These are phyloP conservation scores for Chaetothyriales sp. DNA, from an alignment of 2,329 filamentous ascomycete species.

Conservation along the genomic window DNA sequence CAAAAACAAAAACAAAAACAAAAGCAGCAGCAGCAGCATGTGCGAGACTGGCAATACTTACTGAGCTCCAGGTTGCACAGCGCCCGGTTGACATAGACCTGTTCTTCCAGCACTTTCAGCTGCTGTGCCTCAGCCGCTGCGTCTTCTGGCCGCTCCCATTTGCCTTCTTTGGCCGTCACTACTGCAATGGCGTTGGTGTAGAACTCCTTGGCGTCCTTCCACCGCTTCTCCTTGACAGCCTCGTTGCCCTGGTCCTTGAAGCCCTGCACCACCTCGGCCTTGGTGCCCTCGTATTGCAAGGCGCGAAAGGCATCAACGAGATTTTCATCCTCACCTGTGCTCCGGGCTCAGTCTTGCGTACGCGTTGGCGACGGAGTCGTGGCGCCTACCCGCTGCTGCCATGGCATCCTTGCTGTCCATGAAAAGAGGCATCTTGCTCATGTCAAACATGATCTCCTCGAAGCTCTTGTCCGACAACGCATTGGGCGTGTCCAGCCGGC, in stretches of 20 bases:
- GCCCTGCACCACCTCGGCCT: conserved; percentile 64
- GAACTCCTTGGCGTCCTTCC: conserved; percentile 76
- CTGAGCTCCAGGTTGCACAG: conserved; percentile 76
- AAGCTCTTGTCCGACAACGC: conserved; percentile 15
- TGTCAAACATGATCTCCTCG: conserved; percentile 48
- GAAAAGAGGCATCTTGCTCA: conserved; percentile 71
- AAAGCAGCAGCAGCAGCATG: conserved; percentile 12
- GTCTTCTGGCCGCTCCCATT: conserved; percentile 39
- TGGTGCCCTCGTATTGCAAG: conserved; percentile 82
- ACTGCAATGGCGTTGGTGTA: conserved; percentile 77
- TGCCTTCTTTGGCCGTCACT: conserved; percentile 38
- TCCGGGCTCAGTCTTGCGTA: conserved; percentile 7
- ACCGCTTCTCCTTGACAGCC: conserved; percentile 58
- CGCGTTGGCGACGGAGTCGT: not conserved
- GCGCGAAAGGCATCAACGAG: conserved; percentile 78
- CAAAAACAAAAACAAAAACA: too few relatives aligned
- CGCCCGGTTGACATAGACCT: conserved; percentile 73
- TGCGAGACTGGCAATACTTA: conserved; percentile 25
- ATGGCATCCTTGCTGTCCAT: conserved; percentile 71
- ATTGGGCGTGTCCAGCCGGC: conserved; percentile 18
- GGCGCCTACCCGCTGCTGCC: not conserved
- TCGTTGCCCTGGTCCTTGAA: conserved; percentile 94
- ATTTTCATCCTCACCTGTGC: conserved; percentile 54
- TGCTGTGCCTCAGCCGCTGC: conserved; percentile 45
- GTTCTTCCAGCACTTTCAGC: conserved; percentile 56